Evolutionary conservation across 1,139 yeast species (phyloP).

Genomic region (Saccharomyces hybrid): DNA sequence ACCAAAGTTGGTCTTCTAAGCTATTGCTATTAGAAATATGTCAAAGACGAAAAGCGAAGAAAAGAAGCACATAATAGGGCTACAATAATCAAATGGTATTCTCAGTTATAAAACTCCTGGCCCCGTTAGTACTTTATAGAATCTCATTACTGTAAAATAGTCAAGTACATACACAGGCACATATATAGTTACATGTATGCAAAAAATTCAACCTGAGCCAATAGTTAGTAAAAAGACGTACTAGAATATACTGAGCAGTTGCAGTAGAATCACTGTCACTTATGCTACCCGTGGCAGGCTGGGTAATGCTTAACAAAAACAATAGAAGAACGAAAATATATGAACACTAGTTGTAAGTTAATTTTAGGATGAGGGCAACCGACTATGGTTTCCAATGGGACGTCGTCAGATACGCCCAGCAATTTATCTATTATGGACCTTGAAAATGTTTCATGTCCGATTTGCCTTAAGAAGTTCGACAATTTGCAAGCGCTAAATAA

Average conservation of each 20-base stretch:
- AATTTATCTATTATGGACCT: background rate
- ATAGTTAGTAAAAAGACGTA: background rate
- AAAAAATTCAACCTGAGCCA: background rate
- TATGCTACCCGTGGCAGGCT: background rate
- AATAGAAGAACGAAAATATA: background rate
- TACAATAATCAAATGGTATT: background rate
- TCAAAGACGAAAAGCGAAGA: background rate
- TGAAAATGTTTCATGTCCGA: slow-evolving; percentile 47
- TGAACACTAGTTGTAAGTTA: background rate
- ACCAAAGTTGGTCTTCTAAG: slow-evolving; percentile 52
- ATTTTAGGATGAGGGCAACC: background rate
- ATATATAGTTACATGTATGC: background rate
- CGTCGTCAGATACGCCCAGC: background rate
- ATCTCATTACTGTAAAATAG: background rate
- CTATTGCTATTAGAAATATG: background rate
- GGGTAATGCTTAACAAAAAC: background rate
- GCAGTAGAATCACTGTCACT: background rate
- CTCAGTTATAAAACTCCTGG: background rate
- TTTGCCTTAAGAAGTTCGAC: slow-evolving; percentile 57
- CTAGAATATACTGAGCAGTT: background rate
- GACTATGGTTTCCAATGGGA: background rate
- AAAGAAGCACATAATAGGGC: background rate
- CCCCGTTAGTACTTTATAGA: background rate
- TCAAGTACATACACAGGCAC: background rate
- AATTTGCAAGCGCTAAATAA: slow-evolving; percentile 52